Conservation (phyloP, 176 grass and related monocot genomes). For the Avena sativa region DNA sequence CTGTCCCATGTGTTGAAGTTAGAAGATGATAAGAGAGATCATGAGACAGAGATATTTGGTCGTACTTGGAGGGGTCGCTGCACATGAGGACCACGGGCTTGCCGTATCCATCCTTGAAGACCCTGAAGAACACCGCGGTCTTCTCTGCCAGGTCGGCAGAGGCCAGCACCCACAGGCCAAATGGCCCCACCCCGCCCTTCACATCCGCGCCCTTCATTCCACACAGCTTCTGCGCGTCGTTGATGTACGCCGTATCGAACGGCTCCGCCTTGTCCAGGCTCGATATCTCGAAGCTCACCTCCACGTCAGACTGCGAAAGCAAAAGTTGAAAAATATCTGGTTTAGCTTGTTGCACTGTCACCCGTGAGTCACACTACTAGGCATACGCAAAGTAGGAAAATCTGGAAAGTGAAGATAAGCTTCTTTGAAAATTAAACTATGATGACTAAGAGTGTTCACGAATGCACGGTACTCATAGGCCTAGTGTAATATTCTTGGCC, state of each 20-base stretch:
- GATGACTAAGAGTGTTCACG: neutral
- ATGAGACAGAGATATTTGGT: neutral
- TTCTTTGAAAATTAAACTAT: neutral
- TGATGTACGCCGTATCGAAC: conserved; percentile 54
- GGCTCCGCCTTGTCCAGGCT: conserved; percentile 68
- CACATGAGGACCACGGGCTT: conserved; percentile 87
- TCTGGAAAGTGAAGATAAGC: neutral
- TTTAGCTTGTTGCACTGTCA: neutral
- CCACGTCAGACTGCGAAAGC: conserved; percentile 62
- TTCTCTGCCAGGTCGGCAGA: conserved; percentile 55
- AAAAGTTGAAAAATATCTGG: neutral
- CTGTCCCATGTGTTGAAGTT: neutral
- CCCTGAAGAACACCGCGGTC: conserved; percentile 68
- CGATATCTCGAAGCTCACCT: conserved; percentile 65
- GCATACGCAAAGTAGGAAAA: neutral
- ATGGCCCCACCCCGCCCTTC: conserved; percentile 72
- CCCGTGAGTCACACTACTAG: neutral
- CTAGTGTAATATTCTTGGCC: neutral
- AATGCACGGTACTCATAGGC: neutral
- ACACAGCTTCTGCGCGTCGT: conserved; percentile 59
- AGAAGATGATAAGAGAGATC: neutral
- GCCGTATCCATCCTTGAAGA: conserved; percentile 48
- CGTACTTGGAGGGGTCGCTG: conserved; percentile 67
- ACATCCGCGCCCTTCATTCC: conserved; percentile 55
- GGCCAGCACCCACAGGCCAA: conserved; percentile 70